Conservation (phyloP, 2,329 filamentous ascomycete species). For the Diaporthe amygdali region DNA sequence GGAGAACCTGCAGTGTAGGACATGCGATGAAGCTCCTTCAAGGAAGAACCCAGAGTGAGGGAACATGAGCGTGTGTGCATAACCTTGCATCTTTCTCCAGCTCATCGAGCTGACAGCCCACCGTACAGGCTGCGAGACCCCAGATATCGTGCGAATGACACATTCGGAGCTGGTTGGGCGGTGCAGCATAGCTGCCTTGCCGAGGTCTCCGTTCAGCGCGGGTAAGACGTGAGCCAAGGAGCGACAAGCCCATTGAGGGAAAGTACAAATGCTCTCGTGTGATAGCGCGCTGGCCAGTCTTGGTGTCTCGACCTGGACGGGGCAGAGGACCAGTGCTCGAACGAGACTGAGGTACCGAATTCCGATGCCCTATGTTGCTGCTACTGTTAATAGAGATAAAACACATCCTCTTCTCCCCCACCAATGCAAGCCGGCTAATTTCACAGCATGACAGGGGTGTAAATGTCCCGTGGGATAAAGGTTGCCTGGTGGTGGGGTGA, state of each 20-base stretch:
- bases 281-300: background rate
- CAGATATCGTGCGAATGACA: constrained; percentile 11
- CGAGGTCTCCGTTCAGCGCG: constrained; percentile 1
- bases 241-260: background rate
- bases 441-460: background rate
- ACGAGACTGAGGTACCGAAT: background rate
- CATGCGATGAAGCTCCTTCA: constrained; percentile 1
- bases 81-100: constrained; percentile 1
- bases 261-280: background rate
- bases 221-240: constrained; percentile 4
- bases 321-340: background rate
- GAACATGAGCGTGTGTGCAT: constrained; percentile 2
- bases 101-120: background rate
- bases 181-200: background rate
- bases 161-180: background rate
- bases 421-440: background rate
- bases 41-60: background rate
- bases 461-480: background rate
- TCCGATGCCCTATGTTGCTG: background rate
- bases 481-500: background rate
- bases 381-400: background rate
- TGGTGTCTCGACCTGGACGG: background rate
- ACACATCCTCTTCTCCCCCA: background rate
- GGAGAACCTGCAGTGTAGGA: constrained; percentile 7
- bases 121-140: background rate